These are phyloP conservation scores for Populus nigra DNA, from an alignment of 345 rosid species.

Conservation along the genomic window DNA sequence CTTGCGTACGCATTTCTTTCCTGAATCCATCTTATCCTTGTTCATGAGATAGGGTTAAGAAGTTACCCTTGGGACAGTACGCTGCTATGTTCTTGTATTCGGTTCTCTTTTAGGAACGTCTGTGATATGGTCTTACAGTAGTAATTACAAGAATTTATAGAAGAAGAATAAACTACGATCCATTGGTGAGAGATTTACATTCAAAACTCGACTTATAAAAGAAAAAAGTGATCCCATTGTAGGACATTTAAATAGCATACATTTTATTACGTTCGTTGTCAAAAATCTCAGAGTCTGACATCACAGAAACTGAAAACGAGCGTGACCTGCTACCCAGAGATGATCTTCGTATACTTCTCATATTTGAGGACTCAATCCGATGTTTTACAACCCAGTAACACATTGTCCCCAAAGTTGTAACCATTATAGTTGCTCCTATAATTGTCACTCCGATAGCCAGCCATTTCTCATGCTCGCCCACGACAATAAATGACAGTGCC, in stretches of 20 bases:
- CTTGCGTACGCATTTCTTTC: too few relatives aligned
- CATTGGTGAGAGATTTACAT: too few relatives aligned
- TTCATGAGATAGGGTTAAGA: too few relatives aligned
- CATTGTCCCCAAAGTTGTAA: constrained; percentile 81
- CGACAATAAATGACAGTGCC: constrained; percentile 77
- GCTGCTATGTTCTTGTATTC: too few relatives aligned
- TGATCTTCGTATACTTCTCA: constrained; percentile 61
- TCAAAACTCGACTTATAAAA: background rate
- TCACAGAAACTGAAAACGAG: constrained; percentile 52
- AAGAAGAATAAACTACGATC: too few relatives aligned
- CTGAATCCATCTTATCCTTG: too few relatives aligned
- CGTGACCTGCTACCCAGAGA: constrained; percentile 58
- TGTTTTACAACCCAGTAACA: constrained; percentile 86
- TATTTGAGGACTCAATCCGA: constrained; percentile 69
- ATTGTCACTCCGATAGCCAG: constrained; percentile 75
- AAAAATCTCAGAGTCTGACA: constrained; percentile 64
- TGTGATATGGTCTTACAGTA: too few relatives aligned
- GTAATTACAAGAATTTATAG: too few relatives aligned
- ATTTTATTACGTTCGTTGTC: constrained; percentile 62
- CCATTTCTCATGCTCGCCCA: constrained; percentile 73
- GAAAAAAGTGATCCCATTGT: background rate
- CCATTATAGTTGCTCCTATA: constrained; percentile 77
- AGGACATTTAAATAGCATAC: constrained; percentile 57
- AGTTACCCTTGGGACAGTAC: too few relatives aligned
- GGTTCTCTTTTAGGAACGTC: too few relatives aligned